Conservation (phyloP, 192 early-diverging fungal species). For the Podila minutissima region DNA sequence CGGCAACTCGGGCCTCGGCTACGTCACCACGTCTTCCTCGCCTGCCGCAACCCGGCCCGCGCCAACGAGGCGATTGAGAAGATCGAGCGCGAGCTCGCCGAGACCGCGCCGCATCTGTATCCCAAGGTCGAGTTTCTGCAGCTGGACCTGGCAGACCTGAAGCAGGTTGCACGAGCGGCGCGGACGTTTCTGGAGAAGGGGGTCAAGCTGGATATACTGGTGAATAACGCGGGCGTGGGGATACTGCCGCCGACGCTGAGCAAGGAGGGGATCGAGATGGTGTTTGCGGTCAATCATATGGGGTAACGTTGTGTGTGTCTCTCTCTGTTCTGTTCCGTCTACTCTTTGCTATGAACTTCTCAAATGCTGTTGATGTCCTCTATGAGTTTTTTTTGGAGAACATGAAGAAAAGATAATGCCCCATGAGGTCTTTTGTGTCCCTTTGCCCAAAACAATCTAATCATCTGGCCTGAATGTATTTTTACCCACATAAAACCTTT, state of each 20-base stretch:
- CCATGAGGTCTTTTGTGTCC: too few species aligned
- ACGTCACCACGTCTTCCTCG: slow-evolving; percentile 51
- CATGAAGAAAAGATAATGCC: neutral
- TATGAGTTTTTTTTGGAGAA: neutral
- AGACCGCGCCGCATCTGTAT: slow-evolving; percentile 42
- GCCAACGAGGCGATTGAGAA: slow-evolving; percentile 26
- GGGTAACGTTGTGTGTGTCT: slow-evolving; percentile 18
- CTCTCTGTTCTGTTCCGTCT: neutral
- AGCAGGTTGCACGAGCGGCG: slow-evolving; percentile 32
- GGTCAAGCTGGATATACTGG: slow-evolving; percentile 56
- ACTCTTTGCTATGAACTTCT: neutral
- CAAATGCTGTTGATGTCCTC: neutral
- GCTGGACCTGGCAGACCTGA: slow-evolving; percentile 41
- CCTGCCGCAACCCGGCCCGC: slow-evolving; percentile 17
- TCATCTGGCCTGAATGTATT: neutral
- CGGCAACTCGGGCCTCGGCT: slow-evolving; percentile 56
- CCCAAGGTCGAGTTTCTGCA: slow-evolving; percentile 45
- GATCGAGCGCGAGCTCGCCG: slow-evolving; percentile 38
- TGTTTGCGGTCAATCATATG: slow-evolving; percentile 43
- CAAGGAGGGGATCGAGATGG: slow-evolving; percentile 23
- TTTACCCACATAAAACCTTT: neutral
- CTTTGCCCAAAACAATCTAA: neutral
- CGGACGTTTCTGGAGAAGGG: slow-evolving; percentile 46
- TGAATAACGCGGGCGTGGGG: slow-evolving; percentile 43
- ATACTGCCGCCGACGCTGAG: slow-evolving; percentile 22